Evolutionary conservation across 176 grass and related monocot genomes (phyloP).

Genomic region (maize (Zea mays)): Zm-B73-REFERENCE-NAM-5.0 NC_050104.1:2057501-2058000

Average conservation of each 20-base stretch:
- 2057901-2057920: conserved; percentile 75
- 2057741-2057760: conserved; percentile 58
- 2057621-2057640: conserved; percentile 88
- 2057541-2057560: neutral
- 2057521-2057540: conserved; percentile 75
- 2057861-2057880: too few species aligned
- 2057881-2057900: conserved; percentile 87
- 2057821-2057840: too few species aligned
- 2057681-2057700: conserved; percentile 64
- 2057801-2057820: too few species aligned
- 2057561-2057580: neutral
- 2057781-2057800: conserved; percentile 98
- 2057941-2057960: conserved; percentile 70
- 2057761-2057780: conserved; percentile 91
- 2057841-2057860: too few species aligned
- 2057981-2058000: conserved; percentile 54
- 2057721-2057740: conserved; percentile 84
- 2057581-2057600: too few species aligned
- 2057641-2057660: conserved; percentile 53
- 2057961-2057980: conserved; percentile 69
- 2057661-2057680: conserved; percentile 82
- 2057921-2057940: conserved; percentile 83
- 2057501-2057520: conserved; percentile 49
- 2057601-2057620: conserved; percentile 62
- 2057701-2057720: conserved; percentile 72